phyloP scores from a whole-genome alignment of 805 yeast genomes.

The Wickerhamiella brachini region DNA sequence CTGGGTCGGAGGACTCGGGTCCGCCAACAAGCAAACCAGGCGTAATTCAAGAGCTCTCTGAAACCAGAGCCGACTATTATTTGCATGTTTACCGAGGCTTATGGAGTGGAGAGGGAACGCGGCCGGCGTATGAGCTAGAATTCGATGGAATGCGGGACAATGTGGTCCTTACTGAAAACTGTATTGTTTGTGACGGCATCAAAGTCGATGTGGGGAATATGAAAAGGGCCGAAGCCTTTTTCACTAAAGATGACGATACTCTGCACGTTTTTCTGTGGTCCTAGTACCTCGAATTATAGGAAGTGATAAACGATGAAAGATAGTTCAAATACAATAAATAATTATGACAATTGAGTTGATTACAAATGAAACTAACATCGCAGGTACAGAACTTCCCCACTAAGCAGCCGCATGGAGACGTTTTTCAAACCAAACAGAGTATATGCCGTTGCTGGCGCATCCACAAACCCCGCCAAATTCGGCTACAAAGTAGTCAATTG shows the following conservation, averaged over 20 bases:
- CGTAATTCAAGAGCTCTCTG: slow-evolving; percentile 1
- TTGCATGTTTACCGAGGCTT: slow-evolving; percentile 13
- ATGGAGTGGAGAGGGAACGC: slow-evolving; percentile 8
- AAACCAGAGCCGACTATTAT: slow-evolving; percentile 6
- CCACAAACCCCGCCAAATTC: slow-evolving; percentile 46
- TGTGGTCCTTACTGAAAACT: slow-evolving; percentile 6
- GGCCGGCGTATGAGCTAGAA: slow-evolving; percentile 14
- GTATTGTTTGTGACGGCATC: slow-evolving; percentile 6
- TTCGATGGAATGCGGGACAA: slow-evolving; percentile 10
- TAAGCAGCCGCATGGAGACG: slow-evolving; percentile 17
- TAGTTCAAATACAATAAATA: no score
- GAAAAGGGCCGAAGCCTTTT: slow-evolving; percentile 8
- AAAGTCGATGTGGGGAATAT: neutral
- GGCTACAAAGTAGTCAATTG: slow-evolving; percentile 58
- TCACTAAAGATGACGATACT: slow-evolving; percentile 12
- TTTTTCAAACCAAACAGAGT: slow-evolving; percentile 41
- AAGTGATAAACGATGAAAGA: no score
- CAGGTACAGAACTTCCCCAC: slow-evolving; percentile 13
- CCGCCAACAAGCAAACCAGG: slow-evolving; percentile 2
- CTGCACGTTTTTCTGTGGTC: slow-evolving; percentile 16
- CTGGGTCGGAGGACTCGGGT: no score
- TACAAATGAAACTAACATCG: no score
- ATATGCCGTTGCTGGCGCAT: slow-evolving; percentile 62
- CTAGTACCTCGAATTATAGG: no score
- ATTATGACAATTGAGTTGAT: no score